phyloP scores from a whole-genome alignment of 2,329 filamentous ascomycete species.

The Alternaria alternata region DNA sequence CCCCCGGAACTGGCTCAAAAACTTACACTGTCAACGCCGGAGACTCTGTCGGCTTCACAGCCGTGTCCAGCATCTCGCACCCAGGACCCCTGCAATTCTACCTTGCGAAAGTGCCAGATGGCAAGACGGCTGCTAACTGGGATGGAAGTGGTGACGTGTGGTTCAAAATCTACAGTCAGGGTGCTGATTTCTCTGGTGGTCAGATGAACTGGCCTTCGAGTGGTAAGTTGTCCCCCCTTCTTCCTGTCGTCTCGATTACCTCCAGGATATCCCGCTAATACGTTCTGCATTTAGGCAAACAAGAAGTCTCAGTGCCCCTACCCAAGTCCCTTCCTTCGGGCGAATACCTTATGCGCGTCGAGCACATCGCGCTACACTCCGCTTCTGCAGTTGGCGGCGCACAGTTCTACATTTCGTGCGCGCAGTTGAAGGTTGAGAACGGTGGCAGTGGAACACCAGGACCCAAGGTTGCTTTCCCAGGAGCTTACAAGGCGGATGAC shows the following conservation, averaged over 20 bases:
- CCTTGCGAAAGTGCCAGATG: constrained; percentile 48
- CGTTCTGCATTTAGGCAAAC: constrained; percentile 15
- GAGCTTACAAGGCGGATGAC: constrained; percentile 40
- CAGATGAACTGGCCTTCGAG: constrained; percentile 38
- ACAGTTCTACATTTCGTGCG: constrained; percentile 57
- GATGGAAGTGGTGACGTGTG: constrained; percentile 47
- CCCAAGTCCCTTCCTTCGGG: constrained; percentile 53
- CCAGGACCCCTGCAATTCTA: constrained; percentile 50
- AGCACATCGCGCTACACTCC: constrained; percentile 58
- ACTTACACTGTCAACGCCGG: constrained; percentile 40
- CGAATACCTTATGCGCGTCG: constrained; percentile 57
- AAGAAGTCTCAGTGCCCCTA: constrained; percentile 47
- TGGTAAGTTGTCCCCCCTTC: constrained; percentile 16
- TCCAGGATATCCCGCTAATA: neutral
- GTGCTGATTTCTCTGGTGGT: constrained; percentile 26
- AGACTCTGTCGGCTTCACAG: constrained; percentile 43
- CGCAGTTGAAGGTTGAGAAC: constrained; percentile 54
- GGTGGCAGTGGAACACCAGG: constrained; percentile 48
- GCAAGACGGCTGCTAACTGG: constrained; percentile 37
- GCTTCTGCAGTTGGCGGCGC: constrained; percentile 45
- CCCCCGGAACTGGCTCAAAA: constrained; percentile 25
- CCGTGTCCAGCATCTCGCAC: constrained; percentile 42
- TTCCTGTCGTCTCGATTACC: neutral
- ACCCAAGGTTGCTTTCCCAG: constrained; percentile 52
- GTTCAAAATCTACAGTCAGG: constrained; percentile 48